phyloP scores from a whole-genome alignment of 352 stramenopile genomes.

The Pythium catenulatum region DNA sequence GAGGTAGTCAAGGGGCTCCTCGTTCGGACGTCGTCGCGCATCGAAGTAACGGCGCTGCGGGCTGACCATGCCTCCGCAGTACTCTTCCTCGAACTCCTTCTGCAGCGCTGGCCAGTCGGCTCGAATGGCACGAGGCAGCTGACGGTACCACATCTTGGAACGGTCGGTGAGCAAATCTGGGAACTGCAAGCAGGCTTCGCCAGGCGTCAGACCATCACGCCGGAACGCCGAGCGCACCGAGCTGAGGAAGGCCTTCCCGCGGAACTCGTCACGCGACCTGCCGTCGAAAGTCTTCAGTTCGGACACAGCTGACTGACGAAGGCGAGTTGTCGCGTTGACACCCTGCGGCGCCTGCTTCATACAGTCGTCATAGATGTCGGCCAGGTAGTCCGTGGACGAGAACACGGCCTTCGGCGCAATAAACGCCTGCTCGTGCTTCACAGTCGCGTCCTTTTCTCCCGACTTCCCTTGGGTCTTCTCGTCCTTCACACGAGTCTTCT shows the following conservation, averaged over 20 bases:
- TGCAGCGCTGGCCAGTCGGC: not conserved
- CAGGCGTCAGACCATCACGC: not conserved
- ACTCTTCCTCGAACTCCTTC: not conserved
- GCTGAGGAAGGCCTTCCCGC: not conserved
- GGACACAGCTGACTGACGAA: not conserved
- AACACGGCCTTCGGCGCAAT: not conserved
- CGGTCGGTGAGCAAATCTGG: not conserved
- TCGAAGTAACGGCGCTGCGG: not conserved
- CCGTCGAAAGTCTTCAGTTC: not conserved
- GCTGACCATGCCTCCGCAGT: not conserved
- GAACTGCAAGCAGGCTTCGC: not conserved
- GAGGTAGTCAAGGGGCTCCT: not conserved
- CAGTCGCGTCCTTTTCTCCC: not conserved
- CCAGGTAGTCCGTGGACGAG: not conserved
- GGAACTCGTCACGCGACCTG: not conserved
- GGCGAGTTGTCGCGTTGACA: not conserved
- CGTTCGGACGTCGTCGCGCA: not conserved
- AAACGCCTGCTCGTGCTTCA: not conserved
- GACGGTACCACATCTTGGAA: not conserved
- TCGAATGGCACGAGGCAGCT: not conserved
- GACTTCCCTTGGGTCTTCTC: too few species aligned
- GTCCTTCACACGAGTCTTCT: too few species aligned
- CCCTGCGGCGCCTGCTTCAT: not conserved
- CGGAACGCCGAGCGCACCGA: not conserved
- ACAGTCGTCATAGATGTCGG: not conserved